These are phyloP conservation scores for Epithele typhae DNA, from an alignment of 768 basidiomycete species.

Conservation along the genomic window DNA sequence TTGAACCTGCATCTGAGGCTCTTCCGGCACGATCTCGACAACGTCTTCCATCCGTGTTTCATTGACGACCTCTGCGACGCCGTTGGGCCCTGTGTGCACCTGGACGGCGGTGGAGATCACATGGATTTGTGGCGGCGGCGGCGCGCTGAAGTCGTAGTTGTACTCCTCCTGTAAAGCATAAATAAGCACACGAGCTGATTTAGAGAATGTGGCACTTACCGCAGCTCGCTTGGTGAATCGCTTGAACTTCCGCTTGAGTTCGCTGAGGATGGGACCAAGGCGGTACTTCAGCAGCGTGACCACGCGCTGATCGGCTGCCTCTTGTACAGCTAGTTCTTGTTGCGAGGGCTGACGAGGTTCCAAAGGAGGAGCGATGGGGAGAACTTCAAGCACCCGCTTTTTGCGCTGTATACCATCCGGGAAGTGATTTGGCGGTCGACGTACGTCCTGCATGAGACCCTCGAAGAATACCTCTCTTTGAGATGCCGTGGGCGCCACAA, in stretches of 20 bases:
- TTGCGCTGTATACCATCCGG: slow-evolving; percentile 83
- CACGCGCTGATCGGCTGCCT: slow-evolving; percentile 74
- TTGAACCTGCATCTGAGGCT: slow-evolving; percentile 33
- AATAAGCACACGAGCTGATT: slow-evolving; percentile 62
- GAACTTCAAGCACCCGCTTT: slow-evolving; percentile 78
- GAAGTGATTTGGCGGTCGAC: slow-evolving; percentile 79
- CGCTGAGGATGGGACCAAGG: slow-evolving; percentile 84
- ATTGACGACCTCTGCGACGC: slow-evolving; percentile 39
- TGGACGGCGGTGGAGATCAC: slow-evolving; percentile 35
- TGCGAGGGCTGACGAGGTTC: slow-evolving; percentile 79
- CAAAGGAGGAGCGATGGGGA: slow-evolving; percentile 86
- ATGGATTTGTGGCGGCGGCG: slow-evolving; percentile 24
- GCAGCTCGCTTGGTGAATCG: slow-evolving; percentile 77
- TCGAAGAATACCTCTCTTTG: slow-evolving; percentile 77
- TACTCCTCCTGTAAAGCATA: slow-evolving; percentile 63
- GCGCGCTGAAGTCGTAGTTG: slow-evolving; percentile 39
- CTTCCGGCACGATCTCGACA: slow-evolving; percentile 28
- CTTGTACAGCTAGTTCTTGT: slow-evolving; percentile 78
- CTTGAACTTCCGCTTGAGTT: slow-evolving; percentile 91
- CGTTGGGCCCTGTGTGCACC: slow-evolving; percentile 36
- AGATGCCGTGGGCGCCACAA: slow-evolving; percentile 45
- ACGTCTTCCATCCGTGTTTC: slow-evolving; percentile 25
- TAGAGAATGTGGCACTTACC: slow-evolving; percentile 49
- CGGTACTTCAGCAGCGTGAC: slow-evolving; percentile 83
- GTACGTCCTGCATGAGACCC: slow-evolving; percentile 62